Base-by-base conservation (phyloP, 257 asterid genomes). In the Sherardia arvensis region DNA sequence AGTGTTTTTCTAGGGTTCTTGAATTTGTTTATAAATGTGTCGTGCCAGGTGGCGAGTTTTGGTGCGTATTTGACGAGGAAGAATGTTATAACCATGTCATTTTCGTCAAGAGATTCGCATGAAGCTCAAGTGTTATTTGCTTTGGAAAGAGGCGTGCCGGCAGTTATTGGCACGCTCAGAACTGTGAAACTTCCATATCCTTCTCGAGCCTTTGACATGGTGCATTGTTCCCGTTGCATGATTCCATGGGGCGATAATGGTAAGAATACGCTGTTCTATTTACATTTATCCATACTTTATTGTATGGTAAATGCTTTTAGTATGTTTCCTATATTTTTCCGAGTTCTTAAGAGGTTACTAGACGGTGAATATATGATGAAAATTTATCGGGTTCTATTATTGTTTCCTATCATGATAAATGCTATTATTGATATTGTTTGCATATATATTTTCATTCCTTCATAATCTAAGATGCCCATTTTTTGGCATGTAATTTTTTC, bases 91-190 rank as follows among this genome's bases (percentile, higher is more conserved):
- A 65, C 84, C 43, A 79, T 79, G 84, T 79, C 81, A 30, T 79
- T 79, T 57, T 78, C 80, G 15, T 78, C 81, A 8, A 69, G 78
- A 66, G 83, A 78, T 70, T 71, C 80, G 0, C 83, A 78, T 59
- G 83, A 75, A 75, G 76, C 83, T 8, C 83, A 78, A 66, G 80
- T 78, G 28, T 80, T 75, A 57, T 78, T 78, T 66, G 80, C 83
- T 53, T 57, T 78, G 43, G 83, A 78, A 59, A 75, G 83, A 53
- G 83, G 83, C 12, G 80, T 78, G 22, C 83, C 83, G 2, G 83
- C 83, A 23, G 69, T 79, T 10, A 79, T 79, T 66, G 84, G 80
- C 49, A 81, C 75, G 14, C 76, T 79, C 8, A 81, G 80, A 45
- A 75, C 84, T 53, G 56, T 79, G 47, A 75, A 72, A 69, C 72